Evolutionary conservation across 805 yeast genomes (phyloP), one percentile per base, ranked within the genome.

Genomic region (Alloascoidea hylecoeti): DNA sequence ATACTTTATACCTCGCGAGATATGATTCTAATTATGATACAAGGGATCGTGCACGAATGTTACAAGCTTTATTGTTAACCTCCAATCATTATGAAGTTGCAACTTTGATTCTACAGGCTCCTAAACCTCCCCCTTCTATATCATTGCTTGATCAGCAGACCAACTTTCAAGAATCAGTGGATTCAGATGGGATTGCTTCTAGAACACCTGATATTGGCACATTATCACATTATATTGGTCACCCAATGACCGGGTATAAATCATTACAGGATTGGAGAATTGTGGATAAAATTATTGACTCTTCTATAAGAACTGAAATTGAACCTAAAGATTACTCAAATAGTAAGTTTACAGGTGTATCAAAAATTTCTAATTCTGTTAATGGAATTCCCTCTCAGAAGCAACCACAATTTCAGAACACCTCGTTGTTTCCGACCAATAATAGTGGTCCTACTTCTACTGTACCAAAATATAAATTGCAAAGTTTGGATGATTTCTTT

Each of bases 401-500:
- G 28, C 36, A 17, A 19, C 39, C 43, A 14, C 41, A 43, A 15
- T 34, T 39, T 32, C 42, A 2, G 44, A 49, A 9, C 52, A 39
- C 13, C 13, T 30, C 4, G 36, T 35, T 13, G 33, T 28, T 16
- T 3, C 16, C 27, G 3, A 35, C 30, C n/a, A 35, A 33, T 16
- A 15, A 16, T 14, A 28, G 30, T 17, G 33, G 36, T 14, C 27
- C 14, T 15, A 17, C 32, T 15, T 33, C 48, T 15, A 46, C 48
- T 18, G 59, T 56, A 9, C 60, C 56, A 44, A 64, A 61, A 39
- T 78, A 74, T 48, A 69, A 72, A 42, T 55, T 81, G 30, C 94
- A 84, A 53, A 80, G 88, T 41, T 58, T 88, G 41, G 96, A 88
- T 50, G 97, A 88, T 43, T 88, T 88, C 53, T 76, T 88, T 46